Percentiles rank a stretch among this genome's conserved stretches.
Conservation (phyloP, 225 moss, liverwort and hornwort genomes). For the Pseudoscleropodium purum region DNA sequence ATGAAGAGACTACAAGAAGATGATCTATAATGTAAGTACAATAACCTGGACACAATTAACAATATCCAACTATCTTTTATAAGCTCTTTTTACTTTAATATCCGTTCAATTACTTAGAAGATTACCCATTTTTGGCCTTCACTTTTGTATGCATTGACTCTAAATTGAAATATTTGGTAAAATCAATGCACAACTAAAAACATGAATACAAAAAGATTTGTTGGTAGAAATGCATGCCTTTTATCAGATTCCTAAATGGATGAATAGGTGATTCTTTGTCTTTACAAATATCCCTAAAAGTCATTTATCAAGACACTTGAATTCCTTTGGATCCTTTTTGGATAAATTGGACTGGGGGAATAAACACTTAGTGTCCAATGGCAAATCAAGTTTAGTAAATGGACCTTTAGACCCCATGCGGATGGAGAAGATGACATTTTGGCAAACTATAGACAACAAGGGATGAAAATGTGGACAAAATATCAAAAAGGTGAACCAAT, state of each 20-base stretch:
- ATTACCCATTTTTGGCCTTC: neutral
- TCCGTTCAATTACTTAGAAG: neutral
- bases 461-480: neutral
- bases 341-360: neutral
- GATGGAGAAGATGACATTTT: fast-evolving
- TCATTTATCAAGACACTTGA: neutral
- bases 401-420: fast-evolving
- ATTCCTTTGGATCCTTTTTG: fast-evolving
- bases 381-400: neutral
- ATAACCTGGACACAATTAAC: fast-evolving
- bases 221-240: fast-evolving
- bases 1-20: neutral
- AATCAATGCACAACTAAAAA: neutral
- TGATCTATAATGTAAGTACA: neutral
- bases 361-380: neutral
- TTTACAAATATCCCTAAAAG: neutral
- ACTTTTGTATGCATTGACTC: too few species aligned
- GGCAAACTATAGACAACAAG: fast-evolving
- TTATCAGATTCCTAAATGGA: neutral
- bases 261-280: neutral
- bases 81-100: neutral
- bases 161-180: neutral
- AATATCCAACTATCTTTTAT: neutral
- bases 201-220: neutral
- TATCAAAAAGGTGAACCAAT: neutral